Evolutionary conservation across 495 filamentous ascomycete species (phyloP).

Genomic region (Clohesyomyces aquaticus): DNA sequence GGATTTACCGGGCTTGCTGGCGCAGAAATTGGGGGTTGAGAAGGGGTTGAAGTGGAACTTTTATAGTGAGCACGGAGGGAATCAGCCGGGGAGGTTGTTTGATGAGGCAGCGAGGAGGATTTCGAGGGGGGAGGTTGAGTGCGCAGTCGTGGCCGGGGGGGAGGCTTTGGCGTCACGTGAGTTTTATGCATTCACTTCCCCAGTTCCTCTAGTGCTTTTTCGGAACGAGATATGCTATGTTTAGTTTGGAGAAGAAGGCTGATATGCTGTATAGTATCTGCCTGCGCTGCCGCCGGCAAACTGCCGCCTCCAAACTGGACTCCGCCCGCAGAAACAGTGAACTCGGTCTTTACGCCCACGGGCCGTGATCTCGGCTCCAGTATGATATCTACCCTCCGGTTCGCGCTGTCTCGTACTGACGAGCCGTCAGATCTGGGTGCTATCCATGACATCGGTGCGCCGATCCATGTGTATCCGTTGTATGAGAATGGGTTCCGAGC

Average conservation of each 20-base stretch:
- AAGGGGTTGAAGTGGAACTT: slow-evolving; percentile 48
- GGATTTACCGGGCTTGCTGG: slow-evolving; percentile 54
- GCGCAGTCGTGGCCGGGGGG: slow-evolving; percentile 59
- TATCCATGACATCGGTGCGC: slow-evolving; percentile 54
- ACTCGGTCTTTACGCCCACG: slow-evolving; percentile 47
- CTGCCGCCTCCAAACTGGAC: slow-evolving; percentile 58
- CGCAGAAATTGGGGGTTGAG: slow-evolving; percentile 48
- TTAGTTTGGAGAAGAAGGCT: neutral
- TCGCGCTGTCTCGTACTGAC: slow-evolving; percentile 23
- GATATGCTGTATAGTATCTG: slow-evolving; percentile 38
- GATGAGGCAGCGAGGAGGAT: slow-evolving; percentile 60
- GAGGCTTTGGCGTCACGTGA: slow-evolving; percentile 60
- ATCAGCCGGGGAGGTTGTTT: slow-evolving; percentile 57
- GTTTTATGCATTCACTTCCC: neutral
- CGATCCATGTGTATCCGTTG: slow-evolving; percentile 60
- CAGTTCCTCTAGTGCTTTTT: neutral
- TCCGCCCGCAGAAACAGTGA: slow-evolving; percentile 44
- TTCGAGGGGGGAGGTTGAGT: slow-evolving; percentile 51
- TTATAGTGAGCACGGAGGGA: slow-evolving; percentile 58
- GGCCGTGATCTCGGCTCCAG: slow-evolving; percentile 43
- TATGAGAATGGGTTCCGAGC: slow-evolving; percentile 60
- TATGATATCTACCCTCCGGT: slow-evolving; percentile 40
- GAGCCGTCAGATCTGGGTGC: slow-evolving; percentile 48
- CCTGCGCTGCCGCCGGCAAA: slow-evolving; percentile 42
- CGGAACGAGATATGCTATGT: neutral